Evolutionary conservation across 2,329 filamentous ascomycete genomes (phyloP), one percentile per base, ranked within the genome.

Genomic region (Blastomyces gilchristii): DNA sequence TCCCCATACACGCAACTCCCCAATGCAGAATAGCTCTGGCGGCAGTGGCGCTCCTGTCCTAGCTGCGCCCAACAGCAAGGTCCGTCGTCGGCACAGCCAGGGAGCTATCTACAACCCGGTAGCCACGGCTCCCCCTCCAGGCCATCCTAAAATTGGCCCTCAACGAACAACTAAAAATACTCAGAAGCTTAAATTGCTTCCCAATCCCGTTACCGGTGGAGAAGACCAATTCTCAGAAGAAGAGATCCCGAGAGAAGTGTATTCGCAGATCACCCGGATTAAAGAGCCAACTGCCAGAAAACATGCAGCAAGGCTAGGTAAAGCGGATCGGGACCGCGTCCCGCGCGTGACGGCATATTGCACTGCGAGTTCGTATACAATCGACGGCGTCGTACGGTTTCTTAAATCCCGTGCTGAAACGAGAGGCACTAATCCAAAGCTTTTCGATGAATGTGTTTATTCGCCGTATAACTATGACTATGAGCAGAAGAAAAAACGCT

Each of bases 361-460:
- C 73, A 97, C 94, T 0, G 91, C 94, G 12, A 91, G 91, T 72
- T 88, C 87, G 61, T 97, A 97, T 76, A 86, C 93, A 69, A 86
- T 97, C 78, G 93, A 97, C 45, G 87, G 87, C 3, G 79, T 97
- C 65, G 90, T 96, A 84, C 87, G 88, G 54, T 99, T 93, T 72
- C 78, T 99, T 66, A 99, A 99, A 74, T 90, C 91, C 39, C 84
- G 90, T 64, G 83, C 85, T 56, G 90, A 89, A 75, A 84, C 85
- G 41, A 85, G 90, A 69, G 90, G 90, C 22, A 86, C 92, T 18
- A 89, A 86, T 65, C 93, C 94, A 0, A 97, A 97, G 76, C 79
- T 94, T 63, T 97, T 97, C 69, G 94, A 99, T 74, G 94, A 99
- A 76, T 99, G 94, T 75, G 91, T 99, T 69, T 99, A 99, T 77